phyloP scores from a whole-genome alignment of 352 stramenopile genomes.

The Pythium utonaiense region DNA sequence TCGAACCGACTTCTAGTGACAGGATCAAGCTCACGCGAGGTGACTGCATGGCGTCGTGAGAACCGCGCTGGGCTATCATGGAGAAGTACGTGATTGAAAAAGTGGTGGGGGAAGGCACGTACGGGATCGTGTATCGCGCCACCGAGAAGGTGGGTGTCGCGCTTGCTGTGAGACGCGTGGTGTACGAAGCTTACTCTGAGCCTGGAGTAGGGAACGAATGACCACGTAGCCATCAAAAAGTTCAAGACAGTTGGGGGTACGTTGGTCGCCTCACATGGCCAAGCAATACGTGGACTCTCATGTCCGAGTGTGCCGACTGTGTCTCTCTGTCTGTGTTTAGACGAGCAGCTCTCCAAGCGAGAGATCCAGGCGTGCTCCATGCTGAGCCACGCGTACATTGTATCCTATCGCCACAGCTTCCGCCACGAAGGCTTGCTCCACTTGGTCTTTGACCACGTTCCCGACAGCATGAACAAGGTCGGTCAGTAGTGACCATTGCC shows the following conservation, averaged over 20 bases:
- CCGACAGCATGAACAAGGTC: constrained; percentile 72
- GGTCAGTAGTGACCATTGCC: too few species aligned
- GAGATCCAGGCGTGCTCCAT: constrained; percentile 83
- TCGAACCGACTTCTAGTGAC: background rate
- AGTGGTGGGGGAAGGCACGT: constrained; percentile 80
- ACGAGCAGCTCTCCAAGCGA: constrained; percentile 73
- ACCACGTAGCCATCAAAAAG: constrained; percentile 79
- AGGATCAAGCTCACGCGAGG: background rate
- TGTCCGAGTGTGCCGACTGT: too few species aligned
- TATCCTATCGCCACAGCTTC: constrained; percentile 81
- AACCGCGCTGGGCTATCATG: constrained; percentile 29
- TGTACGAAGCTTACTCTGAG: background rate
- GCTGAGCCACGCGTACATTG: constrained; percentile 76
- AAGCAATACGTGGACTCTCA: too few species aligned
- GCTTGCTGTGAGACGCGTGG: too few species aligned
- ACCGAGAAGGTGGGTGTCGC: constrained; percentile 52
- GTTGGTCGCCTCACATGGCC: background rate
- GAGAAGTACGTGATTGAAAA: constrained; percentile 81
- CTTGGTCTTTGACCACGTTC: constrained; percentile 77
- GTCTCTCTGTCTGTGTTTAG: constrained; percentile 29
- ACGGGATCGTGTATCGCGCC: constrained; percentile 78
- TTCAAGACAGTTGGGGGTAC: constrained; percentile 67
- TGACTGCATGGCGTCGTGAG: background rate
- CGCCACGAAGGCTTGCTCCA: constrained; percentile 71
- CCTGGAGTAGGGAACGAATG: constrained; percentile 55